These are phyloP conservation scores for Fragilaria crotonensis DNA, from an alignment of 108 stramenopile genomes.

Conservation along the genomic window DNA sequence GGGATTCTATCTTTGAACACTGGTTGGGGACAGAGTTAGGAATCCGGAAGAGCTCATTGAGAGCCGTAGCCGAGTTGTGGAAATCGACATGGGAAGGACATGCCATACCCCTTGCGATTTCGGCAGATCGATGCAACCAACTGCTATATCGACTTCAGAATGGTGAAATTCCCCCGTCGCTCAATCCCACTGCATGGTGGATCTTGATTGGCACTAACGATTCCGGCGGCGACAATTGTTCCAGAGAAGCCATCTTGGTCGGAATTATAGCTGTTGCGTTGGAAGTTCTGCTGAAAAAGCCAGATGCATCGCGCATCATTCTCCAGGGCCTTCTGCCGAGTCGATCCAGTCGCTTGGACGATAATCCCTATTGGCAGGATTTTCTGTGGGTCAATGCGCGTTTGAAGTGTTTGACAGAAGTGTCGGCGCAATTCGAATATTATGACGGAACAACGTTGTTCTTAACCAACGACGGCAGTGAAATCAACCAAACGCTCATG, in stretches of 20 bases:
- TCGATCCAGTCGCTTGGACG: neutral
- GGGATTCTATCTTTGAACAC: constrained; percentile 52
- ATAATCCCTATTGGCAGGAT: constrained; percentile 14
- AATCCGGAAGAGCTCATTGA: neutral
- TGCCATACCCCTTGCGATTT: constrained; percentile 20
- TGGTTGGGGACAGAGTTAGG: constrained; percentile 40
- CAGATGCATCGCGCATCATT: constrained; percentile 37
- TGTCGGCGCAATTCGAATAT: constrained; percentile 23
- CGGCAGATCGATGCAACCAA: constrained; percentile 15
- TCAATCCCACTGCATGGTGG: constrained; percentile 44
- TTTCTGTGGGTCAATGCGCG: constrained; percentile 24
- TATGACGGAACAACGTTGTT: constrained; percentile 28
- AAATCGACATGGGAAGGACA: neutral
- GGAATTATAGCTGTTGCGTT: constrained; percentile 58
- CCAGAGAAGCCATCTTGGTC: constrained; percentile 52
- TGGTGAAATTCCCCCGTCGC: constrained; percentile 39
- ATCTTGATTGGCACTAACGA: constrained; percentile 43
- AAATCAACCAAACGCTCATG: constrained; percentile 27
- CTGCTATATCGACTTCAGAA: constrained; percentile 37
- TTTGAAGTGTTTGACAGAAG: constrained; percentile 18
- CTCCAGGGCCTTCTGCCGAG: constrained; percentile 55
- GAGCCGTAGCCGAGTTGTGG: constrained; percentile 1
- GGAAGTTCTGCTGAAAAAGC: constrained; percentile 30
- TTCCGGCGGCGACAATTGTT: constrained; percentile 30
- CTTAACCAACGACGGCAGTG: constrained; percentile 13